Conservation (phyloP, 352 stramenopile genomes). For the Phytophthora rubi region DNA sequence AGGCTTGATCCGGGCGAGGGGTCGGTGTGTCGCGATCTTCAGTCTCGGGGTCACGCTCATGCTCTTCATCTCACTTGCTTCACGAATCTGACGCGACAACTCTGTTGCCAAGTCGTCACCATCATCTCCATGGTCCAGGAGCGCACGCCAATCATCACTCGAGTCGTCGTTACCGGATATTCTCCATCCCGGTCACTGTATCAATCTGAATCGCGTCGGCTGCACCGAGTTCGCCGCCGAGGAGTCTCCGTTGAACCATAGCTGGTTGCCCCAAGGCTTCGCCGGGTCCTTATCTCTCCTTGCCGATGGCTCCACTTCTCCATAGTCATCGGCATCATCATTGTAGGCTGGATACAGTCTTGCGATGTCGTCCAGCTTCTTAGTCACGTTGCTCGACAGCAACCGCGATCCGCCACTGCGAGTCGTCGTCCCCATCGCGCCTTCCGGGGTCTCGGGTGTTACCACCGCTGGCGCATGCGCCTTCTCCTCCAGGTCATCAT, state of each 20-base stretch:
- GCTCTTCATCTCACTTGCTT: not conserved
- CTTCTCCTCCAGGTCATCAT: conserved; percentile 11
- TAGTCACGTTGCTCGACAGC: conserved; percentile 4
- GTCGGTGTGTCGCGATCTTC: not conserved
- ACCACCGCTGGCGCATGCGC: not conserved
- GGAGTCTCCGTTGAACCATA: not conserved
- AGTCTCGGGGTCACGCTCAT: not conserved
- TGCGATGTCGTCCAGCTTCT: not conserved
- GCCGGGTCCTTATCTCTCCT: not conserved
- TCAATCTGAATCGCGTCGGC: not conserved
- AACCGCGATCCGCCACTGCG: not conserved
- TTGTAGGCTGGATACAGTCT: too few species aligned
- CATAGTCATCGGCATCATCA: not conserved
- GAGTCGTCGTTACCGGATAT: not conserved
- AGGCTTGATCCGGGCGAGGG: not conserved
- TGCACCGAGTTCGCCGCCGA: not conserved
- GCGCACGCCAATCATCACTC: not conserved
- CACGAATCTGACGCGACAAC: not conserved
- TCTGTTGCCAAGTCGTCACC: not conserved
- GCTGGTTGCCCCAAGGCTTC: not conserved
- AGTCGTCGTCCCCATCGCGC: not conserved
- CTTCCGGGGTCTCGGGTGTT: not conserved
- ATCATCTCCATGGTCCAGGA: not conserved
- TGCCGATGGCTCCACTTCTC: not conserved
- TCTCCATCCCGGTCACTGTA: not conserved